Conservation (phyloP, 305 asterid genomes). For the Fraxinus velutina region DNA sequence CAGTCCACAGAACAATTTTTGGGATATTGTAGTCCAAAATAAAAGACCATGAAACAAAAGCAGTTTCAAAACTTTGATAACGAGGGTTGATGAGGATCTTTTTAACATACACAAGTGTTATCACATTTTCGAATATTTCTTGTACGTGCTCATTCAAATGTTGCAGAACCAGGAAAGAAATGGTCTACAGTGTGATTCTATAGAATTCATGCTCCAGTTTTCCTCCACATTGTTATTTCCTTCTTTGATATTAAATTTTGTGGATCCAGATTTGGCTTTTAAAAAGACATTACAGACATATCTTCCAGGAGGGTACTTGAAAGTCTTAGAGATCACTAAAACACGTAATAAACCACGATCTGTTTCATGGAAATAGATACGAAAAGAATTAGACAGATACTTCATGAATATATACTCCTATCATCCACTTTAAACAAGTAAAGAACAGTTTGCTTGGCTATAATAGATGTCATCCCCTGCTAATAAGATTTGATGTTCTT, state of each 20-base stretch:
- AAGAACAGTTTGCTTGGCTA: neutral
- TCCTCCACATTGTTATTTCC: neutral
- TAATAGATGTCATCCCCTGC: neutral
- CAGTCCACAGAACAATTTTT: neutral
- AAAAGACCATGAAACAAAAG: neutral
- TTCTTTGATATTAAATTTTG: neutral
- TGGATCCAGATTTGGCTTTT: neutral
- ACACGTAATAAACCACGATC: neutral
- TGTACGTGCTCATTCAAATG: neutral
- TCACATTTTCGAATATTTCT: neutral
- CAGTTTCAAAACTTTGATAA: neutral
- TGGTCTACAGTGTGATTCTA: neutral
- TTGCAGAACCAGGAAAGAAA: neutral
- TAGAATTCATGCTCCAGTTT: neutral
- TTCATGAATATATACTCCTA: neutral
- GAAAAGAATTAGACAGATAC: neutral
- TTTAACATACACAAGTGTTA: neutral
- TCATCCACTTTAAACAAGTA: neutral
- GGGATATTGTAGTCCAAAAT: neutral
- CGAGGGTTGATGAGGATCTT: neutral
- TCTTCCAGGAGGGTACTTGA: neutral
- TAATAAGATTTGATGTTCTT: neutral
- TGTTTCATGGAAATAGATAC: neutral
- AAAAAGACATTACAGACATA: neutral
- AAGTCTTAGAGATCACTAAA: neutral